A percentile compares a stretch with the other conserved stretches of the same genome.
Evolutionary conservation across 345 rosid genomes (phyloP).

Genomic region (Bruguiera gymnorhiza): DNA sequence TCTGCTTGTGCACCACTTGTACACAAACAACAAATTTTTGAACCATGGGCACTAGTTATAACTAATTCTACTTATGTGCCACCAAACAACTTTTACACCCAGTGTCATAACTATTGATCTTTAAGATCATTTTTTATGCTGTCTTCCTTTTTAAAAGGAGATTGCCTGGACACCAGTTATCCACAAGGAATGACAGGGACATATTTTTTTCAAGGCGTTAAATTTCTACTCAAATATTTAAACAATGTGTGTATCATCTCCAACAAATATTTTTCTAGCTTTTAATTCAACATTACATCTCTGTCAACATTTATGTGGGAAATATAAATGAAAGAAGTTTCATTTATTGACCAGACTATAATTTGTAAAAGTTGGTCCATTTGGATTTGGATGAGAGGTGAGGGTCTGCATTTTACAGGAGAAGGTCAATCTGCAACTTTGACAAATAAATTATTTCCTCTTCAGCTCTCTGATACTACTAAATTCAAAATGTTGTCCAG

Average conservation of each 20-base stretch:
- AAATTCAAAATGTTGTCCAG: background rate
- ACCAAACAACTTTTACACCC: too few relatives aligned
- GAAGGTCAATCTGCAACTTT: slow-evolving; percentile 13
- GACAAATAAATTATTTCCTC: slow-evolving; percentile 22
- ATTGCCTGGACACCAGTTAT: background rate
- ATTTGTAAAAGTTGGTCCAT: slow-evolving; percentile 20
- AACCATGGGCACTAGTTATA: too few relatives aligned
- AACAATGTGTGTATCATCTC: background rate
- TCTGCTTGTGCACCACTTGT: too few relatives aligned
- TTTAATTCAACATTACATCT: background rate
- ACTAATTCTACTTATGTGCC: too few relatives aligned
- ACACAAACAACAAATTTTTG: too few relatives aligned
- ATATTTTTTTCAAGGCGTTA: background rate
- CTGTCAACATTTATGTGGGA: slow-evolving; percentile 27
- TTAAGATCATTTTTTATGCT: background rate
- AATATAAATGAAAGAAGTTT: slow-evolving; percentile 15
- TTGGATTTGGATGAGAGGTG: slow-evolving; percentile 28
- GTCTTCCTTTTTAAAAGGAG: background rate
- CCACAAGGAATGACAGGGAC: background rate
- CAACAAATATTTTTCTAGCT: background rate
- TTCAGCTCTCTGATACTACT: background rate
- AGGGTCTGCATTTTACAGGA: too few relatives aligned
- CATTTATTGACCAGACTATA: slow-evolving; percentile 17
- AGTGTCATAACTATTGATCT: too few relatives aligned
- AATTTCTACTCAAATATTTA: background rate